These are phyloP conservation scores for Elasticomyces elasticus DNA, from an alignment of 495 filamentous ascomycete species.

Conservation along the genomic window DNA sequence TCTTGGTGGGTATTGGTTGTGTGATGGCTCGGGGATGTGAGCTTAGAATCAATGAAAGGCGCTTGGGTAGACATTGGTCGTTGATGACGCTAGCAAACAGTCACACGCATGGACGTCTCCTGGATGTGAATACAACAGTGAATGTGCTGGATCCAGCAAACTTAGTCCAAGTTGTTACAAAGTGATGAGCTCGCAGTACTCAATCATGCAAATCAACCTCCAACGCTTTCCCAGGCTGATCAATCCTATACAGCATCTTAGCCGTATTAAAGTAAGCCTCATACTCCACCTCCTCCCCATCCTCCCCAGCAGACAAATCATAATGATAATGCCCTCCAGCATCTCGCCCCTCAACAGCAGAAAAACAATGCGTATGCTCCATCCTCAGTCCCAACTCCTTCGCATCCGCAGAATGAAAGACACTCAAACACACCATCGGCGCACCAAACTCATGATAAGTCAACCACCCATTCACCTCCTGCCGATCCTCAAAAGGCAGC, in stretches of 20 bases:
- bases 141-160: too few relatives aligned
- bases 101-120: too few relatives aligned
- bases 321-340: constrained; percentile 18
- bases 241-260: constrained; percentile 15
- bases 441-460: constrained; percentile 16
- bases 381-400: constrained; percentile 18
- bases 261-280: constrained; percentile 19
- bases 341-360: constrained; percentile 12
- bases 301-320: constrained; percentile 4
- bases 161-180: too few relatives aligned
- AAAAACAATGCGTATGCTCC: constrained; percentile 21
- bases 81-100: too few relatives aligned
- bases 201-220: constrained; percentile 12
- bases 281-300: constrained; percentile 15
- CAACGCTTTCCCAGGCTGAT: constrained; percentile 8
- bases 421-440: constrained; percentile 17
- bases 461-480: constrained; percentile 13
- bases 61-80: too few relatives aligned
- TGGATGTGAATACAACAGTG: too few relatives aligned
- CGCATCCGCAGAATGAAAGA: constrained; percentile 18
- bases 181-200: too few relatives aligned
- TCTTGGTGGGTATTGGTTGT: too few relatives aligned
- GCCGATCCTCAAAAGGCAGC: constrained; percentile 8
- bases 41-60: too few relatives aligned
- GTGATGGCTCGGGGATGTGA: too few relatives aligned